Evolutionary conservation across 306 rosid genomes (phyloP), one percentile per base, ranked within the genome.

Genomic region (Cicer cuneatum): DNA sequence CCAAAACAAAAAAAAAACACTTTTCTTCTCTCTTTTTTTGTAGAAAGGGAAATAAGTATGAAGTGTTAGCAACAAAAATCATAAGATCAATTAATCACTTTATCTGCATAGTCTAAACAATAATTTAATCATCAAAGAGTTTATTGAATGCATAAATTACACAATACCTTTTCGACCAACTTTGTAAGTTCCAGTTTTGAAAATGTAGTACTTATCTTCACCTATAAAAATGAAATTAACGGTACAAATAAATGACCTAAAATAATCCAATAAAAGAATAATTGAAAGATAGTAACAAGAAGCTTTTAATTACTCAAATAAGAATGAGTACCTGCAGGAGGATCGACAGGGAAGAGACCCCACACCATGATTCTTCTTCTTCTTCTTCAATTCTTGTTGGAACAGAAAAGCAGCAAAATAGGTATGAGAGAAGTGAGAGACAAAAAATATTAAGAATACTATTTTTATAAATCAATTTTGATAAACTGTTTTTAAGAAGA

Each of bases 111-210:
- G 7, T 67, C 24, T 60, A 56, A 11, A 35, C 6, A 81, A 57
- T 9, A 11, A 42, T 4, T 62, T 21, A 51, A 69, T 52, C 48
- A 71, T 58, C 24, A 43, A 61, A 35, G 10, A 8, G 61, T 42
- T 43, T 11, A 13, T 21, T 12, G 58, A 21, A 41, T 41, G 14
- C 54, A 57, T 66, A 62, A 24, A 37, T 29, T 0, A 29, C 2
- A 59, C 56, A 62, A 37, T 87, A 93, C 98, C 98, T 89, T 93
- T 93, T 45, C 98, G 93, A 75, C 98, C 98, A 74, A 93, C 87
- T 84, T 66, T 93, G 85, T 89, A 93, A 62, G 66, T 67, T 38
- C 97, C 98, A 41, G 82, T 83, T 43, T 86, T 84, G 77, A 88
- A 88, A 62, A 93, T 87, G 76, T 88, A 93, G 88, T 88, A 87